Base-by-base conservation (phyloP, 148 eudicot genomes). In the Agrostemma githago region DNA sequence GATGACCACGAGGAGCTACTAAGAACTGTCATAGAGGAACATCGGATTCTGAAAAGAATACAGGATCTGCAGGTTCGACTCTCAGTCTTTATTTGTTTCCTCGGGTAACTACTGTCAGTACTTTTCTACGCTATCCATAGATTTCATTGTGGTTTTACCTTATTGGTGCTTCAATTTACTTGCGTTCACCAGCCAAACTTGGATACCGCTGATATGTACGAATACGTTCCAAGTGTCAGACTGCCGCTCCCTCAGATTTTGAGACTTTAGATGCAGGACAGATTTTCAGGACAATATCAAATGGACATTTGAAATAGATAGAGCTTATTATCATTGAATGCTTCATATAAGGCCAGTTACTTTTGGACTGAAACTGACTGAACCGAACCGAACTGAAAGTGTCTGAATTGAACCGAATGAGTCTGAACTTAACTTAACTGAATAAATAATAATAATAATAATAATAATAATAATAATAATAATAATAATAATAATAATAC, bases 1-100 rank as follows among this genome's bases (percentile, higher is more conserved):
- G 90, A 92, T 79, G 97, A 92, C 74, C 99, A 96, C 20, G 84
- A 86, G 71, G 91, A 96, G 41, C 82, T 96, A 68, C 85, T 92
- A 72, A 86, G 75, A 82, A 85, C 81, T 67, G 76, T 96, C 17
- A 77, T 92, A 16, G 90, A 88, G 79, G 96, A 96, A 82, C 97
- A 90, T 71, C 80, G 91, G 48, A 81, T 92, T 77, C 75, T 80
- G 76, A 92, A 82, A 83, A 81, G 88, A 84, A 89, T 92, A 67
- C 86, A 85, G 72, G 87, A 88, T 78, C 90, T 96, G 54, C 89
- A 96, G 99, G 99, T 96, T 43, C 15, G 12, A 54, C 43, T 37
- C 7, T 16, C 38, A 51, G 3, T 9, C 56, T 51, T 51, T 9
- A 14, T 41, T 17, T 11, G 2, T 51, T 51, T 51, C 56, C 56